Percentiles rank a stretch among this genome's conserved stretches.
These are phyloP conservation scores for Phoma sp. DNA, from an alignment of 2,329 filamentous ascomycete genomes.

Conservation along the genomic window DNA sequence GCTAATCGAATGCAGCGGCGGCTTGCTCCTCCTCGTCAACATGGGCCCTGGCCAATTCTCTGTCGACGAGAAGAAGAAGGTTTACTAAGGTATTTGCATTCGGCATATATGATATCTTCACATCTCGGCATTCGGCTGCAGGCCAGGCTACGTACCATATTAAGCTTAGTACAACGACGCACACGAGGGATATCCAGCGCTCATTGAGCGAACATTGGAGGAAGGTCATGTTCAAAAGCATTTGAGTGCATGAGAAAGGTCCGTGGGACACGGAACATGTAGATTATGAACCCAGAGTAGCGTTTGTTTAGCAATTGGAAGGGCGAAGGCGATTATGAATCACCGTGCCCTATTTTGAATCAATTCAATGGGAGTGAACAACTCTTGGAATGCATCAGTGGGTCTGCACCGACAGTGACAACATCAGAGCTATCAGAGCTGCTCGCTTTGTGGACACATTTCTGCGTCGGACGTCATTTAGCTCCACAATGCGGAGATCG, in stretches of 20 bases:
- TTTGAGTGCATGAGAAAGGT: constrained; percentile 24
- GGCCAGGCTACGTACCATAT: constrained; percentile 16
- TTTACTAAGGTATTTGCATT: constrained; percentile 68
- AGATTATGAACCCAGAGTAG: constrained; percentile 38
- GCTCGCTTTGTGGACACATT: constrained; percentile 12
- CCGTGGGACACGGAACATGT: constrained; percentile 26
- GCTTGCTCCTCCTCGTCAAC: constrained; percentile 95
- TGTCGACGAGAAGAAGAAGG: constrained; percentile 99
- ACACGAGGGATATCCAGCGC: constrained; percentile 13
- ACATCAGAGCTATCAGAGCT: neutral
- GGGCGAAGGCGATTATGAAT: constrained; percentile 22
- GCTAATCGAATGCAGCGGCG: constrained; percentile 63
- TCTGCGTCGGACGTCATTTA: constrained; percentile 14
- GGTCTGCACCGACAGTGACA: neutral
- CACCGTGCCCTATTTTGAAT: constrained; percentile 6
- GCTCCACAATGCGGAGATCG: constrained; percentile 24
- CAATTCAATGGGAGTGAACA: neutral
- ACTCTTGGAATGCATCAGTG: neutral
- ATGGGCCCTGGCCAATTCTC: constrained; percentile 97
- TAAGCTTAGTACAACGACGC: constrained; percentile 19
- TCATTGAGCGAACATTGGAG: neutral
- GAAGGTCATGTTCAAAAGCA: constrained; percentile 11
- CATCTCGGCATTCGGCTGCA: constrained; percentile 10
- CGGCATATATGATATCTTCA: constrained; percentile 13
- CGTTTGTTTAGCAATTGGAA: constrained; percentile 30